phyloP scores from a whole-genome alignment of 331 rosid species.

The Rosa hybrid region DNA sequence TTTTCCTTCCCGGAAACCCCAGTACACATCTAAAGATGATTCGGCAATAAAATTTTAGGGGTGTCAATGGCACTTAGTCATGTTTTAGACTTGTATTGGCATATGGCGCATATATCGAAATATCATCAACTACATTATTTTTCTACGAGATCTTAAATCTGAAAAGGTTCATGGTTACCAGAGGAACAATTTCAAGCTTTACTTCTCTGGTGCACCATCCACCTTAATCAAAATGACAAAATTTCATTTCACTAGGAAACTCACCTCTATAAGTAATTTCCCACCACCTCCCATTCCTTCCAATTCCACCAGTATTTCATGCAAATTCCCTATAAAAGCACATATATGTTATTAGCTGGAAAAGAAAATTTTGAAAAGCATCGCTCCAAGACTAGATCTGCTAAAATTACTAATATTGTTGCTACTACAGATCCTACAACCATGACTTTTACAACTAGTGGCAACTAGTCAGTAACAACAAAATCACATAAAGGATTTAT shows the following conservation, averaged over 20 bases:
- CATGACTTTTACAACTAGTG: background rate
- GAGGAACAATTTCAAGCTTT: background rate
- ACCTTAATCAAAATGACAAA: background rate
- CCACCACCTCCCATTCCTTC: constrained; percentile 99
- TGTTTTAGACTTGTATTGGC: constrained; percentile 7
- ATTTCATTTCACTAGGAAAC: constrained; percentile 32
- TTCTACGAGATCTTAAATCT: constrained; percentile 3
- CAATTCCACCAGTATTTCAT: constrained; percentile 80
- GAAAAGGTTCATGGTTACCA: background rate
- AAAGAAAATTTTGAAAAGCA: constrained; percentile 16
- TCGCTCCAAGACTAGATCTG: constrained; percentile 6
- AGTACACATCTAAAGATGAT: background rate
- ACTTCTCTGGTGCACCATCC: background rate
- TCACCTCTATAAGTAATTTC: constrained; percentile 80
- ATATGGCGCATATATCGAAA: background rate
- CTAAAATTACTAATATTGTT: background rate
- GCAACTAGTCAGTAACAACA: constrained; percentile 7
- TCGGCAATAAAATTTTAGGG: background rate
- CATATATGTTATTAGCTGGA: constrained; percentile 23
- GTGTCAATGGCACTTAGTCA: background rate
- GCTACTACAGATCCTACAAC: background rate
- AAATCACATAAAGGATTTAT: background rate
- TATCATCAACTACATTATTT: background rate
- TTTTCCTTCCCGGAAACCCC: background rate
- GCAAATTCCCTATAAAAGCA: constrained; percentile 63